Percentiles rank a stretch among this genome's conserved stretches.
These are phyloP conservation scores for Pedinophyceae sp. DNA, from an alignment of 139 green algal genomes.

Conservation along the genomic window DNA sequence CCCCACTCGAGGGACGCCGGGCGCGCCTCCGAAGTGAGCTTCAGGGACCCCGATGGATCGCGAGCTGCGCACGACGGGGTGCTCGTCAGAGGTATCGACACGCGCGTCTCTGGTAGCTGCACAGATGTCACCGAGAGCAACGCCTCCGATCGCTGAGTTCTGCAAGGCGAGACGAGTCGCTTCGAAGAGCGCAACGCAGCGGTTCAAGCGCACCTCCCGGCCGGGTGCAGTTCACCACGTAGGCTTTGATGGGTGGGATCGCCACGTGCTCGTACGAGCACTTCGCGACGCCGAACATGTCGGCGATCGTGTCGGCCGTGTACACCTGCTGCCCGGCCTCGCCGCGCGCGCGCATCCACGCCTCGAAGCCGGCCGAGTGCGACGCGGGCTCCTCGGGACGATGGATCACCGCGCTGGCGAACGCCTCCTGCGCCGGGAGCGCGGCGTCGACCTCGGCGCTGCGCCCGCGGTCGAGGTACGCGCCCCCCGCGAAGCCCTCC, in stretches of 20 bases:
- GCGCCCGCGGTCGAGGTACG: constrained; percentile 1
- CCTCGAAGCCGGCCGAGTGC: constrained; percentile 61
- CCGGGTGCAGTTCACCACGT: constrained; percentile 17
- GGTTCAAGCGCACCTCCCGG: background rate
- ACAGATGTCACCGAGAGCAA: background rate
- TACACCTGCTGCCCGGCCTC: constrained; percentile 24
- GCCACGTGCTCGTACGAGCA: constrained; percentile 49
- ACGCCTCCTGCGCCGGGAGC: constrained; percentile 12
- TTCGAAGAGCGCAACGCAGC: too few species aligned
- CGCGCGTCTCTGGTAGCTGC: constrained; percentile 9
- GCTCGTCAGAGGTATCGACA: too few species aligned
- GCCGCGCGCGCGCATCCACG: constrained; percentile 61
- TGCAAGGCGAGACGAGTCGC: background rate
- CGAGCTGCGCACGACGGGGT: constrained; percentile 27
- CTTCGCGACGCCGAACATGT: constrained; percentile 56
- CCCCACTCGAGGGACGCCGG: constrained; percentile 61
- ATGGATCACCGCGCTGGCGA: too few species aligned
- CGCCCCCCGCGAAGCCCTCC: constrained; percentile 54
- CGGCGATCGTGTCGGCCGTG: constrained; percentile 43
- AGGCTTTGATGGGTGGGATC: constrained; percentile 35
- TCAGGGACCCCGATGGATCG: constrained; percentile 20
- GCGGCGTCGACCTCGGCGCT: background rate
- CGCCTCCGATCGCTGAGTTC: background rate
- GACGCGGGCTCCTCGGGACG: constrained; percentile 22
- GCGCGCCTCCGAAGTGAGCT: constrained; percentile 23